Evolutionary conservation across 306 rosid genomes (phyloP).

Genomic region (Astragalus glycyphyllos): DNA sequence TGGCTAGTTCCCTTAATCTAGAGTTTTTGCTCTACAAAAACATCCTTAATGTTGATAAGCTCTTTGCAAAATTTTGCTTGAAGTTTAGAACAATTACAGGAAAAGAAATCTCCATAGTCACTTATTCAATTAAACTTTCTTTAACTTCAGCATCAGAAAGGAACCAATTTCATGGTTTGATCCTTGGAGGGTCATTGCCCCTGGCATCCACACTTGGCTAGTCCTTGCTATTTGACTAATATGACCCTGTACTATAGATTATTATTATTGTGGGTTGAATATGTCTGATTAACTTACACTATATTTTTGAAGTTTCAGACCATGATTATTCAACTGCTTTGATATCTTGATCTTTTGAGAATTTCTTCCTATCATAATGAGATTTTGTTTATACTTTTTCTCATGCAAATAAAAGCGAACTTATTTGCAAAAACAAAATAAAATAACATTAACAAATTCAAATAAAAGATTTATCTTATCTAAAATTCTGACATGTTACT

Average conservation of each 20-base stretch:
- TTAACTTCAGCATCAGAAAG: constrained; percentile 22
- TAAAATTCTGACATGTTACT: constrained; percentile 13
- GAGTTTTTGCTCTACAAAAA: not conserved
- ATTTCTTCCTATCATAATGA: constrained; percentile 6
- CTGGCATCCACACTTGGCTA: not conserved
- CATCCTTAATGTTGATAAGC: constrained; percentile 18
- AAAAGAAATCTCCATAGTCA: constrained; percentile 10
- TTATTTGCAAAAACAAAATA: no score
- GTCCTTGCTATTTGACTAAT: constrained; percentile 29
- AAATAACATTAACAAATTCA: not conserved
- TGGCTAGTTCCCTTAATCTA: constrained; percentile 5
- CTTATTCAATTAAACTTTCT: constrained; percentile 9
- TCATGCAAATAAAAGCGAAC: constrained; percentile 17
- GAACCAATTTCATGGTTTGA: constrained; percentile 11
- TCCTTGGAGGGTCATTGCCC: not conserved
- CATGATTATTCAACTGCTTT: constrained; percentile 21
- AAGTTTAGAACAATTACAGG: constrained; percentile 16
- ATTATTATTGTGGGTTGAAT: constrained; percentile 26
- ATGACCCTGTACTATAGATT: constrained; percentile 14
- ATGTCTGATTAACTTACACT: not conserved
- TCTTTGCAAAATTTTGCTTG: constrained; percentile 20
- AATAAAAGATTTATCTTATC: constrained; percentile 15
- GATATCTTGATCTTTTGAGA: constrained; percentile 29
- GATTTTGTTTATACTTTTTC: not conserved
- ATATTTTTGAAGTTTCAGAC: not conserved